These are phyloP conservation scores for Clitoria ternatea DNA, from an alignment of 306 rosid genomes.

Conservation along the genomic window DNA sequence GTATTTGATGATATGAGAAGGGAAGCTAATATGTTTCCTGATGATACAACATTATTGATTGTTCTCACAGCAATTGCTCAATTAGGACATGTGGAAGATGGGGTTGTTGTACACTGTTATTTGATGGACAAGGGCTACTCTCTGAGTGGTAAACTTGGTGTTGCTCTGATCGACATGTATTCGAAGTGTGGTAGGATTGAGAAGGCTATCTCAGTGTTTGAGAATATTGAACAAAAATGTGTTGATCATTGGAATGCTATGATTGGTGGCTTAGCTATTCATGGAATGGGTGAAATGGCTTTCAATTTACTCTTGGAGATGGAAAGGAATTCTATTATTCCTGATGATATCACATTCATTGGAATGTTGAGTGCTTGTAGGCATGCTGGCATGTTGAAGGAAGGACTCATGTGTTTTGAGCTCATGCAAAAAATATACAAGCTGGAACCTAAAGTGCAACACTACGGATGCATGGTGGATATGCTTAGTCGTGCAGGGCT, in stretches of 20 bases:
- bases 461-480: slow-evolving; percentile 76
- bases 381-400: slow-evolving; percentile 69
- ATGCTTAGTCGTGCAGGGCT: slow-evolving; percentile 65
- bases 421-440: slow-evolving; percentile 68
- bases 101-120: slow-evolving; percentile 42
- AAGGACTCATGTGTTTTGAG: slow-evolving; percentile 67
- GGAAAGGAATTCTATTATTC: slow-evolving; percentile 45
- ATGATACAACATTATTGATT: slow-evolving; percentile 49
- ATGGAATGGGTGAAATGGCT: slow-evolving; percentile 62
- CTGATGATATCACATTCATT: slow-evolving; percentile 72
- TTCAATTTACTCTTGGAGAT: slow-evolving; percentile 55
- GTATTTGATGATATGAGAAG: slow-evolving; percentile 53
- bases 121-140: slow-evolving; percentile 39
- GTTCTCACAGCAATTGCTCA: slow-evolving; percentile 61
- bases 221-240: slow-evolving; percentile 38
- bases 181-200: slow-evolving; percentile 72
- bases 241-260: slow-evolving; percentile 83
- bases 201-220: slow-evolving; percentile 52
- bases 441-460: slow-evolving; percentile 68
- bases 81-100: slow-evolving; percentile 54
- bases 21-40: slow-evolving; percentile 35
- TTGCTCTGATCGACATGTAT: slow-evolving; percentile 69
- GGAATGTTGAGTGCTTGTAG: slow-evolving; percentile 67
- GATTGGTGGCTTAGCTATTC: slow-evolving; percentile 64
- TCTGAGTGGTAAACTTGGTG: slow-evolving; percentile 56